These are phyloP conservation scores for Lumnitzera racemosa DNA, from an alignment of 345 rosid genomes.

Conservation along the genomic window DNA sequence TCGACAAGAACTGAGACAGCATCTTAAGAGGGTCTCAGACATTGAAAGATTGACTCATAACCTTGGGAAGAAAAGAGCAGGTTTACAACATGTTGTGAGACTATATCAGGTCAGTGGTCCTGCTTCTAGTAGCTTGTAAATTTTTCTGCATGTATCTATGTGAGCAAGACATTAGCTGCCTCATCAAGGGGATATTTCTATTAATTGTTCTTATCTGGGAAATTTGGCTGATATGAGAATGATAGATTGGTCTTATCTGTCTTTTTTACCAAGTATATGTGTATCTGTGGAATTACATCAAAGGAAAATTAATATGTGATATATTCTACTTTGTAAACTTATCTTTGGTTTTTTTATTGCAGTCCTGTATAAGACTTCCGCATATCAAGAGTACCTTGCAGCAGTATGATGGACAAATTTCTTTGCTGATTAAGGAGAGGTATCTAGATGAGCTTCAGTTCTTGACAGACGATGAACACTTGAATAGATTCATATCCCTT, in stretches of 20 bases:
- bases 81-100: slow-evolving; percentile 82
- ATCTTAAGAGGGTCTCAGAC: slow-evolving; percentile 83
- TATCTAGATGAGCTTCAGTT: slow-evolving; percentile 48
- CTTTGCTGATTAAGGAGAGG: slow-evolving; percentile 51
- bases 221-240: too few relatives aligned
- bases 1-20: slow-evolving; percentile 90
- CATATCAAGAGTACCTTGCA: slow-evolving; percentile 64
- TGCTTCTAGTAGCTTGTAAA: background rate
- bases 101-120: slow-evolving; percentile 70
- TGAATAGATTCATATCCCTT: slow-evolving; percentile 65
- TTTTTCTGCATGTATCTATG: background rate
- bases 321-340: background rate
- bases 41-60: slow-evolving; percentile 61
- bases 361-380: slow-evolving; percentile 89
- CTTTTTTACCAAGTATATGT: too few relatives aligned
- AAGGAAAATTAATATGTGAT: too few relatives aligned
- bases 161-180: background rate
- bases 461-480: slow-evolving; percentile 66
- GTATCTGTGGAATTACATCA: too few relatives aligned
- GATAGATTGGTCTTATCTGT: too few relatives aligned
- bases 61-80: slow-evolving; percentile 64
- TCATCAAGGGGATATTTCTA: too few relatives aligned
- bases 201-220: too few relatives aligned
- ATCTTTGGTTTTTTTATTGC: slow-evolving; percentile 19
- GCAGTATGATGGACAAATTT: slow-evolving; percentile 59